These are phyloP conservation scores for Solanum etuberosum DNA, from an alignment of 257 asterid genomes.

Conservation along the genomic window DNA sequence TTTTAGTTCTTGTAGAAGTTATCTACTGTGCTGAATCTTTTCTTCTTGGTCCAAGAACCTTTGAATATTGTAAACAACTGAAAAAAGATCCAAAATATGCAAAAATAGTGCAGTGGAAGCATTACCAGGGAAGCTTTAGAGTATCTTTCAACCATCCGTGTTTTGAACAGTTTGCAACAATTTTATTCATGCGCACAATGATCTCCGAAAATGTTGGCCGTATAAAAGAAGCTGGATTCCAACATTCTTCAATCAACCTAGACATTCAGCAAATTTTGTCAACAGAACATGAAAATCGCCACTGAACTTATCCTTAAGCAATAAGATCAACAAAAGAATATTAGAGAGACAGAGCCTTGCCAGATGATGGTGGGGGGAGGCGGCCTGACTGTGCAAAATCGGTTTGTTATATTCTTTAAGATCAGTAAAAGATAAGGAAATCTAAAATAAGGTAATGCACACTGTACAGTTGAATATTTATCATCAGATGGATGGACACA, in stretches of 20 bases:
- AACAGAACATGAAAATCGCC: neutral
- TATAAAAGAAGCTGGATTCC: slow-evolving; percentile 45
- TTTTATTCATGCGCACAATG: slow-evolving; percentile 59
- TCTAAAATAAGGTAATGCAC: neutral
- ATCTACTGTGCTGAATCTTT: neutral
- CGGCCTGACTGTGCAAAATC: neutral
- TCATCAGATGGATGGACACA: neutral
- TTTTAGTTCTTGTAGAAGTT: neutral
- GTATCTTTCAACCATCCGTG: slow-evolving; percentile 99
- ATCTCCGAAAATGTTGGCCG: slow-evolving; percentile 76
- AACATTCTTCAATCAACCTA: slow-evolving; percentile 92
- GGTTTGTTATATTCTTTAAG: neutral
- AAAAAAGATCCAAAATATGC: neutral
- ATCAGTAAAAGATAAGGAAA: neutral
- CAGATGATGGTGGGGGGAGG: neutral
- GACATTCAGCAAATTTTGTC: neutral
- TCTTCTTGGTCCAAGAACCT: neutral
- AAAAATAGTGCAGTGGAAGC: neutral
- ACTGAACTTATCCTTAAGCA: neutral
- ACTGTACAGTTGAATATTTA: neutral
- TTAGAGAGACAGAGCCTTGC: neutral
- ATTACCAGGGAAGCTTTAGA: slow-evolving; percentile 89
- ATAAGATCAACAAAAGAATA: neutral
- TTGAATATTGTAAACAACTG: neutral
- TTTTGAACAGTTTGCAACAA: slow-evolving; percentile 54